Conservation (phyloP, 2,329 filamentous ascomycete species). For the Aspergillus vadensis region DNA sequence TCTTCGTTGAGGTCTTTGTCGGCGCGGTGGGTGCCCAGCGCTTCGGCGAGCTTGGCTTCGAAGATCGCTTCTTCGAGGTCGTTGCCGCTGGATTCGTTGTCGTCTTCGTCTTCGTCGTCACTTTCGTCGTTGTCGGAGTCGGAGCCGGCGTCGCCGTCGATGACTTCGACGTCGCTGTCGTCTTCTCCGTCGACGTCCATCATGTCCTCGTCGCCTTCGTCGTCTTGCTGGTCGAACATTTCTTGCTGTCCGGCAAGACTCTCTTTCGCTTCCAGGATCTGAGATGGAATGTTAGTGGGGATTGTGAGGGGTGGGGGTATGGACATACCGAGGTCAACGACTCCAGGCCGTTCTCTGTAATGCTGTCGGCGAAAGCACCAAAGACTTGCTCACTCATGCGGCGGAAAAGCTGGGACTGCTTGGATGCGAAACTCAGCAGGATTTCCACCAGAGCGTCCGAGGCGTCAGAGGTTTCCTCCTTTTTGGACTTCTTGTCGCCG, state of each 20-base stretch:
- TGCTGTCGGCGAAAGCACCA: constrained; percentile 72
- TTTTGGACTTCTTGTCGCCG: constrained; percentile 53
- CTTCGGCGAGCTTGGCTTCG: constrained; percentile 74
- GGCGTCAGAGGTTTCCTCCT: constrained; percentile 50
- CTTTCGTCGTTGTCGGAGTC: constrained; percentile 26
- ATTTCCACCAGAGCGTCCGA: constrained; percentile 83
- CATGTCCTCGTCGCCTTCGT: constrained; percentile 56
- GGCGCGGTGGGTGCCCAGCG: constrained; percentile 69
- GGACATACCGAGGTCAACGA: constrained; percentile 53
- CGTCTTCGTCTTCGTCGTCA: constrained; percentile 41
- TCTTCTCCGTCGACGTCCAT: constrained; percentile 48
- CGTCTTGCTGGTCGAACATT: constrained; percentile 73
- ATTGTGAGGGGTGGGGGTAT: not conserved
- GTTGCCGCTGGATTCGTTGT: constrained; percentile 27
- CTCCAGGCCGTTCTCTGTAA: constrained; percentile 72
- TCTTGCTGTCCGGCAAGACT: constrained; percentile 80
- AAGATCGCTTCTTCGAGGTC: constrained; percentile 59
- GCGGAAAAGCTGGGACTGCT: constrained; percentile 79
- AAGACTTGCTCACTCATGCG: constrained; percentile 89
- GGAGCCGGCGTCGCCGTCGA: constrained; percentile 41
- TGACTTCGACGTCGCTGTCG: constrained; percentile 43
- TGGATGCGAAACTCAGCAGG: constrained; percentile 83
- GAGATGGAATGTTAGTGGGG: not conserved
- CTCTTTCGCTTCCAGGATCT: constrained; percentile 77
- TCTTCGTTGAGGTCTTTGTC: constrained; percentile 59